Evolutionary conservation across 768 basidiomycete genomes (phyloP), one percentile per base, ranked within the genome.

Genomic region (Cystofilobasidium ferigula): DNA sequence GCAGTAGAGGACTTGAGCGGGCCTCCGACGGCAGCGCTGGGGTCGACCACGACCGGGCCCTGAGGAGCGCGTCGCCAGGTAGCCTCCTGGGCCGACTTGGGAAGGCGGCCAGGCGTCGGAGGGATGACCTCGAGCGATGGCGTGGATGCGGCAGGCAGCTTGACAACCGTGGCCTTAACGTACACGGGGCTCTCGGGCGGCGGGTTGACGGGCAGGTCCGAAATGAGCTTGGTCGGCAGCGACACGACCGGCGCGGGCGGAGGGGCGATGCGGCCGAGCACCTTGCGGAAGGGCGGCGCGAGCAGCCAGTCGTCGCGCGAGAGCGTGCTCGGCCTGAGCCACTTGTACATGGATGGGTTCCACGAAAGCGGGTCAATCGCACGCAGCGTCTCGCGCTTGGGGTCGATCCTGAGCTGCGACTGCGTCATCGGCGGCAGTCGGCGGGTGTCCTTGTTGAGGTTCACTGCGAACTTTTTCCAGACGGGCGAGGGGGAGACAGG

Each of bases 401-500:
- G 26, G 43, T 42, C 43, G 13, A 43, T 12, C 60, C 62, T 67
- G 22, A 54, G 8, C 36, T 67, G 58, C 24, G 20, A 40, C 8
- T 54, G 13, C 14, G 56, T 43, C 14, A 63, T 35, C 8, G 45
- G 54, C 4, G 61, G 34, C 1, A 38, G 58, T 13, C 34, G 38
- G 47, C 68, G 30, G 54, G 67, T 0, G 36, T 67, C 61, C 0
- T 68, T 5, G 3, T 77, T 74, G 20, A 78, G 59, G 14, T 69
- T 71, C 51, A 77, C 71, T 2, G 70, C 38, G 69, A 72, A 76
- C 9, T 70, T 71, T 30, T 75, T 72, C 78, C 77, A 78, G 0
- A 74, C 77, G 0, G 77, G 76, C 1, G 75, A 72, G 10, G 77
- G 76, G 10, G 75, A 74, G 24, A 51, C 56, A 1, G 77, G 74